These are phyloP conservation scores for Penicillium herquei DNA, from an alignment of 495 filamentous ascomycete species.

Conservation along the genomic window DNA sequence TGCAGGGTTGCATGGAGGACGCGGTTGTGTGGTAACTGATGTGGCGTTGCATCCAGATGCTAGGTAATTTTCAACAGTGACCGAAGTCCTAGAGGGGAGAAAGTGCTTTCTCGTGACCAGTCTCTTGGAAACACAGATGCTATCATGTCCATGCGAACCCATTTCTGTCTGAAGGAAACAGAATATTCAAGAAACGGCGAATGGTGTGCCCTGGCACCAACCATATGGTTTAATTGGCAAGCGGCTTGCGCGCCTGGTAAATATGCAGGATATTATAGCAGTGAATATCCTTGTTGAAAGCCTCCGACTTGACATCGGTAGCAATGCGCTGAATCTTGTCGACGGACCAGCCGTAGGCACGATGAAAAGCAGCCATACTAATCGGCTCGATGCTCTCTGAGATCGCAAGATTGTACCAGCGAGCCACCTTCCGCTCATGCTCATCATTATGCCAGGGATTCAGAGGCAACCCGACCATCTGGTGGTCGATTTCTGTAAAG, in stretches of 20 bases:
- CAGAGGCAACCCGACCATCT: slow-evolving; percentile 67
- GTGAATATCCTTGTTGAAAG: slow-evolving; percentile 67
- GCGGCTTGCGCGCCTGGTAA: slow-evolving; percentile 47
- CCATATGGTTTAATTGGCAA: slow-evolving; percentile 9
- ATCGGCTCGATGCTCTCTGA: slow-evolving; percentile 71
- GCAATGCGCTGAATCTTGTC: slow-evolving; percentile 64
- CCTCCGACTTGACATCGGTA: slow-evolving; percentile 62
- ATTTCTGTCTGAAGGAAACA: no score
- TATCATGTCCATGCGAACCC: no score
- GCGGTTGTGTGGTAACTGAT: no score
- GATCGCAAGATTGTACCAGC: slow-evolving; percentile 83
- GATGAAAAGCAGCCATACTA: slow-evolving; percentile 70
- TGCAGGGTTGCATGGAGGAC: no score
- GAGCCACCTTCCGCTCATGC: slow-evolving; percentile 66
- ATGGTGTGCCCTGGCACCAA: not conserved
- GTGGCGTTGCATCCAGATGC: no score
- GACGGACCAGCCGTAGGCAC: slow-evolving; percentile 61
- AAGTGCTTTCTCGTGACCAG: no score
- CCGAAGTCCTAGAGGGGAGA: no score
- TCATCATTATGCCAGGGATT: slow-evolving; percentile 76
- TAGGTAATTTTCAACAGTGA: no score
- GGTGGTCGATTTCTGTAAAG: slow-evolving; percentile 81
- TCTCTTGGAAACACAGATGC: no score
- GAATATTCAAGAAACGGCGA: not conserved
- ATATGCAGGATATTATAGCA: slow-evolving; percentile 70